These are phyloP conservation scores for Tardiomyces blankii DNA, from an alignment of 1,139 yeast genomes.

Conservation along the genomic window DNA sequence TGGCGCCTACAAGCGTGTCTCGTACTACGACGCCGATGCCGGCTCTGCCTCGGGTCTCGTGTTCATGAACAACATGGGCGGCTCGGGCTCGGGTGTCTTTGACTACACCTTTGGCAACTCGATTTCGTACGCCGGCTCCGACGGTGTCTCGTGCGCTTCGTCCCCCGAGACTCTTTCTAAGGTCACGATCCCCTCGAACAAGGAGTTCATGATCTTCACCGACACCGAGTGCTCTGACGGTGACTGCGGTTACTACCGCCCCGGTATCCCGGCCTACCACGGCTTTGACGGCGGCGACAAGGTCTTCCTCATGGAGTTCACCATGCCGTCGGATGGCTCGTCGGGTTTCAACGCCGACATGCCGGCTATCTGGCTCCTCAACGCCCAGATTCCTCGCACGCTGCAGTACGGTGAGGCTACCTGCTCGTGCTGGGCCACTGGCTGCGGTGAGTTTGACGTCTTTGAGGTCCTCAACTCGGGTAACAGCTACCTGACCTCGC, in stretches of 20 bases:
- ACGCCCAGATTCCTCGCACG: conserved; percentile 91
- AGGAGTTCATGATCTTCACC: conserved; percentile 71
- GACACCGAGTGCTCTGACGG: conserved; percentile 47
- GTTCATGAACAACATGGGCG: conserved; percentile 68
- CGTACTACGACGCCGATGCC: conserved; percentile 53
- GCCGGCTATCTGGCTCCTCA: conserved; percentile 96
- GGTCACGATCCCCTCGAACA: conserved; percentile 55
- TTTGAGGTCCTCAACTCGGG: conserved; percentile 76
- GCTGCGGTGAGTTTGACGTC: conserved; percentile 93
- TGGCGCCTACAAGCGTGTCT: conserved; percentile 58
- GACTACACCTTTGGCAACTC: conserved; percentile 82
- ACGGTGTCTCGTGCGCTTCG: conserved; percentile 59
- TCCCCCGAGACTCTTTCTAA: conserved; percentile 51
- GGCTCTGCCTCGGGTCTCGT: conserved; percentile 58
- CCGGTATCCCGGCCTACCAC: conserved; percentile 81
- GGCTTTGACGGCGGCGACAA: conserved; percentile 64
- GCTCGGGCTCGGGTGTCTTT: conserved; percentile 77
- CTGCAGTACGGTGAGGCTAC: conserved; percentile 68
- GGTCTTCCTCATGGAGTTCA: conserved; percentile 81
- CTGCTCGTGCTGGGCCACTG: conserved; percentile 93
- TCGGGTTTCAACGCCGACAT: conserved; percentile 52
- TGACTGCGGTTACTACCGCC: conserved; percentile 83
- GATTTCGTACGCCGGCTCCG: conserved; percentile 63
- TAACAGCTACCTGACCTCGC: conserved; percentile 61
- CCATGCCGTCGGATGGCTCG: conserved; percentile 54